Conservation (phyloP, 371 early-diverging fungal genomes). For the Mycotypha africana region DNA sequence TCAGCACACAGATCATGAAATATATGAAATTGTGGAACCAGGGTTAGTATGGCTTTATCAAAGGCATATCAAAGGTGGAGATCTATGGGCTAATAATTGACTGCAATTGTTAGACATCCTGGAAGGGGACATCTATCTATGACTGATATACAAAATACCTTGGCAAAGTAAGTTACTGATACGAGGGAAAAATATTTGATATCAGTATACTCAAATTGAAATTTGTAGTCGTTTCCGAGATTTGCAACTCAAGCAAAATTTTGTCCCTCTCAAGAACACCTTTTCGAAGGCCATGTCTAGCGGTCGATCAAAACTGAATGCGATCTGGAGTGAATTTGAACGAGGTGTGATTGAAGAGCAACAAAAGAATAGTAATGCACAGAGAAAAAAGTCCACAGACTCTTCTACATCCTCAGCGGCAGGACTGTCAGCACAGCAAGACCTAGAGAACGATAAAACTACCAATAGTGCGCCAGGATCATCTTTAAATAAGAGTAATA, state of each 20-base stretch:
- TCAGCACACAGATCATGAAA: slow-evolving; percentile 58
- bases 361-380: neutral
- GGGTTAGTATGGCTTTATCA: slow-evolving; percentile 20
- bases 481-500: no score
- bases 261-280: slow-evolving; percentile 56
- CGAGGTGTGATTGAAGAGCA: neutral
- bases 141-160: slow-evolving; percentile 53
- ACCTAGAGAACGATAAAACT: no score
- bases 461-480: no score
- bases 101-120: slow-evolving; percentile 39
- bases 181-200: neutral
- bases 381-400: neutral
- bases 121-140: slow-evolving; percentile 62
- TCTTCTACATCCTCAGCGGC: neutral
- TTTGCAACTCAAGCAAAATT: slow-evolving; percentile 54
- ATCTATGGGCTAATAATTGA: neutral
- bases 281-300: slow-evolving; percentile 57
- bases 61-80: neutral
- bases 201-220: neutral
- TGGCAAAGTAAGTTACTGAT: slow-evolving; percentile 47
- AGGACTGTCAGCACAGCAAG: no score
- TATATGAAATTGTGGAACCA: slow-evolving; percentile 62
- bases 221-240: slow-evolving; percentile 39
- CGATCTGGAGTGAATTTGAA: slow-evolving; percentile 49
- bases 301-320: slow-evolving; percentile 46